These are phyloP conservation scores for Annona cherimola DNA, from an alignment of 164 flowering plant species.

Conservation along the genomic window DNA sequence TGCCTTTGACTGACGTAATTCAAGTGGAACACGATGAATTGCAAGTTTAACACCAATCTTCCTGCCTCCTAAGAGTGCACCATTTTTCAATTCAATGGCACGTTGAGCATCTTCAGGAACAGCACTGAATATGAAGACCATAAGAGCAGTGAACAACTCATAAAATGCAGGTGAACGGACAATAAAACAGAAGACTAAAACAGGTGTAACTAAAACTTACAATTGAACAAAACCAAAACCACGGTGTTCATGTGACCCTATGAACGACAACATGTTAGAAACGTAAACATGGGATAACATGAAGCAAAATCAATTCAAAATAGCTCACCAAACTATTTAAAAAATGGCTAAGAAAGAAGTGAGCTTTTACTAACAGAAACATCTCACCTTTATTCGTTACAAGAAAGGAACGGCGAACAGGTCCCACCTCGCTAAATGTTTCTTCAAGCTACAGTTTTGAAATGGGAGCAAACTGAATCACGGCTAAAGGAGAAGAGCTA, in stretches of 20 bases:
- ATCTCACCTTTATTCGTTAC: constrained; percentile 65
- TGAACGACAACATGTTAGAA: constrained; percentile 7
- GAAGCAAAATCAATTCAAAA: not conserved
- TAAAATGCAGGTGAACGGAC: not conserved
- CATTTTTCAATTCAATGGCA: constrained; percentile 76
- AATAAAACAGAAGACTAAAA: not conserved
- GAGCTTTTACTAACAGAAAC: not conserved
- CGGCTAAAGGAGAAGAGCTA: not conserved
- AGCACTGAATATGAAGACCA: constrained; percentile 42
- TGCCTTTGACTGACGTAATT: constrained; percentile 56
- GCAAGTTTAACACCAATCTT: constrained; percentile 80
- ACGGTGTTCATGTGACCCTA: constrained; percentile 77
- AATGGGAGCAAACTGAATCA: not conserved
- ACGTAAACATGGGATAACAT: not conserved
- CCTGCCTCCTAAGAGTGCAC: constrained; percentile 61
- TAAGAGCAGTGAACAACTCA: not conserved
- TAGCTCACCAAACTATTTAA: not conserved
- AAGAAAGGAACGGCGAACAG: constrained; percentile 81
- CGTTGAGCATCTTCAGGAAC: constrained; percentile 71
- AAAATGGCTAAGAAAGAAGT: not conserved
- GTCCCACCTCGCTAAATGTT: constrained; percentile 82
- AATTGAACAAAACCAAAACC: constrained; percentile 75
- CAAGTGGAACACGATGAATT: constrained; percentile 63
- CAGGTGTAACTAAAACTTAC: constrained; percentile 3
- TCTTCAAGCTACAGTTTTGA: constrained; percentile 55